Evolutionary conservation across 2,329 filamentous ascomycete species (phyloP).

Genomic region (Pezicula neosporulosa): DNA sequence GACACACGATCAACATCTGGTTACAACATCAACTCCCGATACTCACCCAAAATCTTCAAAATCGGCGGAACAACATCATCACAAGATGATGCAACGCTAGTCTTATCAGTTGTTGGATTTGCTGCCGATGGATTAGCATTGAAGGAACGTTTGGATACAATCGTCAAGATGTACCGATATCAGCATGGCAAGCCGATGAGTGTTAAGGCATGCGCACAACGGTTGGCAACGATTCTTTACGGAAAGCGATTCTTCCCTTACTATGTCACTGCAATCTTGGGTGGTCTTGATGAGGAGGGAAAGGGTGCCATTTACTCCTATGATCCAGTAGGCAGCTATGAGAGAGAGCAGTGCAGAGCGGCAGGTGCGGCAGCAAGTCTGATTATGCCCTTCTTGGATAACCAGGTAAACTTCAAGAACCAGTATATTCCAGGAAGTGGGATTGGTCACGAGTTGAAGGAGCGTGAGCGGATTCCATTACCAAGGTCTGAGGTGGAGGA

Average conservation of each 20-base stretch:
- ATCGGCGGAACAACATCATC: slow-evolving; percentile 88
- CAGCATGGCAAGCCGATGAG: slow-evolving; percentile 96
- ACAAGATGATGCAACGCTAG: slow-evolving; percentile 79
- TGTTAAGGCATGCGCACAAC: slow-evolving; percentile 90
- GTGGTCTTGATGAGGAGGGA: slow-evolving; percentile 90
- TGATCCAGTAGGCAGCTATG: slow-evolving; percentile 96
- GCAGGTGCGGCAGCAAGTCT: slow-evolving; percentile 88
- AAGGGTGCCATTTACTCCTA: slow-evolving; percentile 95
- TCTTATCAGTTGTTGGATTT: slow-evolving; percentile 93
- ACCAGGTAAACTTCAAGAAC: slow-evolving; percentile 99
- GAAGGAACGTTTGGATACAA: slow-evolving; percentile 87
- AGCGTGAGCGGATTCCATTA: slow-evolving; percentile 68
- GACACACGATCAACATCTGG: slow-evolving; percentile 94
- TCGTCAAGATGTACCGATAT: slow-evolving; percentile 99
- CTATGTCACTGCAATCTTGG: slow-evolving; percentile 93
- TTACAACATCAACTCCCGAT: slow-evolving; percentile 98
- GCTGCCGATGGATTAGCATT: slow-evolving; percentile 91
- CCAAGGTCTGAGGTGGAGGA: slow-evolving; percentile 73
- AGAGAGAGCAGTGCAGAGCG: slow-evolving; percentile 92
- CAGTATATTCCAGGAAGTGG: slow-evolving; percentile 89
- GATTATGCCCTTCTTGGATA: slow-evolving; percentile 99
- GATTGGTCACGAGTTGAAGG: slow-evolving; percentile 74
- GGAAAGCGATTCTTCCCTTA: slow-evolving; percentile 98
- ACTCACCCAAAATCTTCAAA: slow-evolving; percentile 93
- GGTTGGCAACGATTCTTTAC: slow-evolving; percentile 93